Evolutionary conservation across 768 basidiomycete genomes (phyloP), one percentile per base, ranked within the genome.

Genomic region (Tricholoma sp.): DNA sequence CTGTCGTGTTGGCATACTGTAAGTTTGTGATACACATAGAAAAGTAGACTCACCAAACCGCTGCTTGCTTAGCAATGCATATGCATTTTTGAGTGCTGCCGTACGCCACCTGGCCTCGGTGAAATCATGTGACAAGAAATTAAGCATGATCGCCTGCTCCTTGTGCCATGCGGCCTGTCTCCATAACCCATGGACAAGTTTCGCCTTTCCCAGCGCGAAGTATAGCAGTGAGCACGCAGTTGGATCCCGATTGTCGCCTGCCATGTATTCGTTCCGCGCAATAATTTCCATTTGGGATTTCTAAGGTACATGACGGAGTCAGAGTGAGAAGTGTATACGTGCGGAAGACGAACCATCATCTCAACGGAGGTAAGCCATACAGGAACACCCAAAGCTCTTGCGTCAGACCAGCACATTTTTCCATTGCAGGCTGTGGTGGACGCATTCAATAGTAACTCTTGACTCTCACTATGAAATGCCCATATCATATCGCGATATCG

Each of bases 41-140:
- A 44, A 31, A 31, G n/a, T 20, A 37, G 5, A 72, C 88, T 42
- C 50, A 95, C 96, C 93, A 66, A 91, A 98, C 29, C 97, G 83
- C 57, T 88, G 91, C 74, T 96, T 98, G 65, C 89, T 80, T 56
- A 99, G 69, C 42, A 99, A 73, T 0, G 93, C 91, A 71, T 87
- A 99, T 7, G 97, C 97, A 68, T 99, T 99, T 76, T 99, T 99
- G 56, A 91, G 72, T 1, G 97, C 97, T 0, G 94, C 95, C 8
- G 91, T 93, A 57, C 84, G 84, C 95, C 95, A 98, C 24, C 92
- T 81, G 0, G 85, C 74, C 55, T 87, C 75, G 2, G 80, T 78
- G 61, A 99, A 99, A 69, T 99, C 88, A 65, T 99, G 97, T 33
- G 82, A 76, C 8, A 99, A 70, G 70, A 99, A 98, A 65, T 90